Percentiles rank a stretch among this genome's conserved stretches.
Conservation (phyloP, 805 yeast species). For the Kurtzmaniella fragi region DNA sequence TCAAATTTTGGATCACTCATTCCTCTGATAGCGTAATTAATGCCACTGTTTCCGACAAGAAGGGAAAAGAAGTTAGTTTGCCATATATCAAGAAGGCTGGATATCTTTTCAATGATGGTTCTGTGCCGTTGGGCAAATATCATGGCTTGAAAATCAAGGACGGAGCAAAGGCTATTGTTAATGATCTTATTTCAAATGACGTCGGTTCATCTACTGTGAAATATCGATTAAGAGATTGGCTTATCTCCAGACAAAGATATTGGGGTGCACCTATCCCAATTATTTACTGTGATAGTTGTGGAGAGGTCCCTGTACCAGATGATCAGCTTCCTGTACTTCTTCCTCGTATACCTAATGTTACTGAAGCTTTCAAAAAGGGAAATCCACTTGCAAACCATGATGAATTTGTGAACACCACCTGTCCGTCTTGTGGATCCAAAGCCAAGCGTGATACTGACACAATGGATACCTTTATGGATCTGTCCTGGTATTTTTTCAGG, state of each 20-base stretch:
- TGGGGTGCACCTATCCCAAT: constrained; percentile 99
- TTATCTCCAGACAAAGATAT: constrained; percentile 87
- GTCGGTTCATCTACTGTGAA: constrained; percentile 48
- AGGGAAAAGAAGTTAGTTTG: constrained; percentile 14
- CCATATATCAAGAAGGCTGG: constrained; percentile 52
- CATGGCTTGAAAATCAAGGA: constrained; percentile 44
- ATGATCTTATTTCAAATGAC: constrained; percentile 29
- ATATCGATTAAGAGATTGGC: constrained; percentile 84
- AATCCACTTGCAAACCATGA: constrained; percentile 52
- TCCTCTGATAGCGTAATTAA: constrained; percentile 40
- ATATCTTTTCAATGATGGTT: constrained; percentile 26
- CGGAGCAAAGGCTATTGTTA: constrained; percentile 48
- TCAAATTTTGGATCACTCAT: constrained; percentile 70
- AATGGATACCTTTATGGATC: constrained; percentile 98
- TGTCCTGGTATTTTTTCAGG: constrained; percentile 94
- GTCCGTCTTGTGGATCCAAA: constrained; percentile 74
- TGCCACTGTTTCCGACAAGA: constrained; percentile 38
- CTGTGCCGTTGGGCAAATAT: constrained; percentile 28
- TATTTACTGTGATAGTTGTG: constrained; percentile 80
- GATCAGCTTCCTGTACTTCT: constrained; percentile 75
- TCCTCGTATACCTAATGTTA: constrained; percentile 48
- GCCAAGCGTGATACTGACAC: constrained; percentile 94
- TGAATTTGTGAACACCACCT: constrained; percentile 65
- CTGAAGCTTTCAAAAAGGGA: constrained; percentile 55
- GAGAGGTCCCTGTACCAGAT: constrained; percentile 90